These are phyloP conservation scores for Agroathelia rolfsii DNA, from an alignment of 1,284 basidiomycete species.

Conservation along the genomic window DNA sequence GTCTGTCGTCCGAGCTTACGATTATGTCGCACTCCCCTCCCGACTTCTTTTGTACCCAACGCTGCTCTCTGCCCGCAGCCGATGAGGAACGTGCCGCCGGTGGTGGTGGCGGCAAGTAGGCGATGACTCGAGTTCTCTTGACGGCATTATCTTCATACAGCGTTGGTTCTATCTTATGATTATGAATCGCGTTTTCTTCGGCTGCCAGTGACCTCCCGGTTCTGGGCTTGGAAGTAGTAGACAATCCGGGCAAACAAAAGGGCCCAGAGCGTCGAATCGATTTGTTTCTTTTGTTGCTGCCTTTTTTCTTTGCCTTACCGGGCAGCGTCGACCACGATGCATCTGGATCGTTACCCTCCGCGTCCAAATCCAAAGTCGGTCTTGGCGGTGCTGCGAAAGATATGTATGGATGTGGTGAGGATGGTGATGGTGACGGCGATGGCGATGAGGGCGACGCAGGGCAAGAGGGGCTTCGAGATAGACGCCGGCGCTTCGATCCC, in stretches of 20 bases:
- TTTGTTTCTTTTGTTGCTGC: conserved; percentile 4
- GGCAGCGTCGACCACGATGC: conserved; percentile 38
- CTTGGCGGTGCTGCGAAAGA: conserved; percentile 4
- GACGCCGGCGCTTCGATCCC: no score
- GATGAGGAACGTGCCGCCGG: no score
- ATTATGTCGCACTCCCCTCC: no score
- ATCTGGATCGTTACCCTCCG: conserved; percentile 28
- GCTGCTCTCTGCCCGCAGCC: no score
- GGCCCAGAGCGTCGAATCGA: conserved; percentile 20
- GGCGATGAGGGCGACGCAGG: no score
- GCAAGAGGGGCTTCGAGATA: no score
- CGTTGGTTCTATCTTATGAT: conserved; percentile 3
- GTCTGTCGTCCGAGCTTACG: no score
- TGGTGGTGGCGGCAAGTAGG: conserved; percentile 36
- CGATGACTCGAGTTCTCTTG: conserved; percentile 30
- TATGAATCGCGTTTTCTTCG: conserved; percentile 2
- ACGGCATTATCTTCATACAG: conserved; percentile 18
- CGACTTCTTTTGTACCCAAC: no score
- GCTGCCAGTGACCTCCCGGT: not conserved
- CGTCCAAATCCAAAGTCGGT: conserved; percentile 24
- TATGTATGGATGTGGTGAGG: no score
- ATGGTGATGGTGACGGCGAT: no score
- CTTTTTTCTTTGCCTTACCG: conserved; percentile 21
- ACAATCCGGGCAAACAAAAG: conserved; percentile 27
- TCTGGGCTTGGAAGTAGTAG: no score